These are phyloP conservation scores for Blastomyces gilchristii DNA, from an alignment of 2,329 filamentous ascomycete species.

Conservation along the genomic window DNA sequence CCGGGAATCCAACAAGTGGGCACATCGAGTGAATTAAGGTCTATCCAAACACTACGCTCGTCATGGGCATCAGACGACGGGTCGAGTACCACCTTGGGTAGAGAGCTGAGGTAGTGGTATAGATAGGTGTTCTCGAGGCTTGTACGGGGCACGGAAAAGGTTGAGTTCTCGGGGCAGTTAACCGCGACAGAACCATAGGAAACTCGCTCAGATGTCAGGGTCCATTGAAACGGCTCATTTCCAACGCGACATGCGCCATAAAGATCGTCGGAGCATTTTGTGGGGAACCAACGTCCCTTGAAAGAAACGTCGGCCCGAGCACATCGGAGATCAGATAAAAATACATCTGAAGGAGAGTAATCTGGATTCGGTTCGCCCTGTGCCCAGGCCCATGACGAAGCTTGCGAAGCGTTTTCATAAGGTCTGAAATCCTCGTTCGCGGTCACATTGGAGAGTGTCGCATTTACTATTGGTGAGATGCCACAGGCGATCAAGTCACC, in stretches of 20 bases:
- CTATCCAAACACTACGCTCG: slow-evolving; percentile 43
- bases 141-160: slow-evolving; percentile 50
- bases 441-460: slow-evolving; percentile 42
- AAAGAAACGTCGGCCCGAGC: slow-evolving; percentile 43
- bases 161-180: slow-evolving; percentile 41
- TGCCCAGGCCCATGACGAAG: slow-evolving; percentile 52
- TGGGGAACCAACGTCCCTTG: slow-evolving; percentile 48
- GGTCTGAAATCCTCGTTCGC: slow-evolving; percentile 37
- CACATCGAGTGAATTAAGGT: slow-evolving; percentile 51
- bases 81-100: slow-evolving; percentile 21
- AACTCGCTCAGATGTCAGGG: slow-evolving; percentile 35
- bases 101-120: slow-evolving; percentile 31
- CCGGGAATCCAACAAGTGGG: slow-evolving; percentile 52
- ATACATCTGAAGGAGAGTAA: slow-evolving; percentile 16
- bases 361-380: slow-evolving; percentile 40
- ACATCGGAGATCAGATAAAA: slow-evolving; percentile 41
- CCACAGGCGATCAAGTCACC: slow-evolving; percentile 46
- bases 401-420: slow-evolving; percentile 44
- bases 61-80: slow-evolving; percentile 18
- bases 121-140: slow-evolving; percentile 55
- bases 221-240: slow-evolving; percentile 49
- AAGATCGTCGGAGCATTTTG: slow-evolving; percentile 44
- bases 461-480: slow-evolving; percentile 50
- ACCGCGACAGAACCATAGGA: slow-evolving; percentile 37
- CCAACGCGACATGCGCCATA: slow-evolving; percentile 48